Evolutionary conservation across 768 basidiomycete species (phyloP).

Genomic region (Zangia roseola): DNA sequence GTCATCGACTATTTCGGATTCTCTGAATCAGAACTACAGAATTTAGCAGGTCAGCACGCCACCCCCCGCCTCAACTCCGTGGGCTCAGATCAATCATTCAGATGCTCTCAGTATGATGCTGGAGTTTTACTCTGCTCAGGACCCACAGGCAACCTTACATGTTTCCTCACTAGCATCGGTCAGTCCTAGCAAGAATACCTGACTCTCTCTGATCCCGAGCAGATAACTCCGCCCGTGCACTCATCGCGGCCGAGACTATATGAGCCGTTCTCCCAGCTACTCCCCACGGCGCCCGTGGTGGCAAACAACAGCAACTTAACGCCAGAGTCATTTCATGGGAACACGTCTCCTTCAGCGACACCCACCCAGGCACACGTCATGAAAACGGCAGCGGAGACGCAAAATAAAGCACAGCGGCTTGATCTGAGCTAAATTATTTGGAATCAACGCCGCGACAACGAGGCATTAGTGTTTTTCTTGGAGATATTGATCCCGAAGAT

Average conservation of each 20-base stretch:
- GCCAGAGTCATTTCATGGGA: constrained; percentile 62
- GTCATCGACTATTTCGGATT: constrained; percentile 68
- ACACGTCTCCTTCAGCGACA: constrained; percentile 44
- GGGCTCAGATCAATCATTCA: constrained; percentile 28
- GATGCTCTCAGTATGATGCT: constrained; percentile 65
- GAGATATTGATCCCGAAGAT: not conserved
- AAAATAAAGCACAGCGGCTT: constrained; percentile 18
- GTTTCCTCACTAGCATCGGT: constrained; percentile 51
- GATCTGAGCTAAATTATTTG: constrained; percentile 32
- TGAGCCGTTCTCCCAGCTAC: constrained; percentile 37
- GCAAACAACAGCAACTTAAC: constrained; percentile 43
- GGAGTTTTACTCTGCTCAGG: constrained; percentile 72
- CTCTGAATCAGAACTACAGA: constrained; percentile 52
- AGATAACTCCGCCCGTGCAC: constrained; percentile 52
- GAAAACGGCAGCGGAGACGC: constrained; percentile 17
- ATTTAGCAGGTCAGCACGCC: constrained; percentile 54
- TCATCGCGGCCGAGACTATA: constrained; percentile 40
- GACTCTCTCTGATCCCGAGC: constrained; percentile 10
- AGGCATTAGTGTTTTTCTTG: not conserved
- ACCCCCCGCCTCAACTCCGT: not conserved
- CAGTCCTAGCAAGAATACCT: constrained; percentile 24
- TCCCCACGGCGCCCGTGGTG: constrained; percentile 20
- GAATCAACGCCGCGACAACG: not conserved
- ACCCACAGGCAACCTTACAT: constrained; percentile 48
- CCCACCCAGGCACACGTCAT: constrained; percentile 18